Conservation (phyloP, 1,284 basidiomycete species). For the Naganishia albida region DNA sequence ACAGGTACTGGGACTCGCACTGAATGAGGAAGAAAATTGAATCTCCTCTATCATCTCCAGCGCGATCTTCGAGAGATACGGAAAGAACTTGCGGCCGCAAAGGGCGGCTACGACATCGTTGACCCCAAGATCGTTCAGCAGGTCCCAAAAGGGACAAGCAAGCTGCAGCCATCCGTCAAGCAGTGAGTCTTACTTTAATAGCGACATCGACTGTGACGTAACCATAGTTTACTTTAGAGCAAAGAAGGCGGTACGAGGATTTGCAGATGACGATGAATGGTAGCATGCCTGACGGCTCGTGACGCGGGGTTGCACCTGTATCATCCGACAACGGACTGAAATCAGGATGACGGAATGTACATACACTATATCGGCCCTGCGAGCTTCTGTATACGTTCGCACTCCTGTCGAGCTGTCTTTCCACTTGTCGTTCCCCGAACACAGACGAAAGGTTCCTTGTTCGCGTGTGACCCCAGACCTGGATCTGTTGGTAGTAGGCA, state of each 20-base stretch:
- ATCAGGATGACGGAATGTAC: background rate
- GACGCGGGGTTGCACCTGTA: too few species aligned
- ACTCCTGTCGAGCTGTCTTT: conserved; percentile 21
- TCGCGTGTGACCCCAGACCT: conserved; percentile 12
- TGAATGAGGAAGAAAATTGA: background rate
- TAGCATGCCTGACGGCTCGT: background rate
- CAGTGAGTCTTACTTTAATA: background rate
- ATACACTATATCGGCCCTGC: conserved; percentile 17
- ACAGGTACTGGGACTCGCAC: background rate
- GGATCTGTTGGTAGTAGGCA: conserved; percentile 20
- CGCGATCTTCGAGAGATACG: conserved; percentile 10
- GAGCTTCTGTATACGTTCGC: conserved; percentile 24
- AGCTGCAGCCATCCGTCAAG: conserved; percentile 19
- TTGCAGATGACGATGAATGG: conserved; percentile 23
- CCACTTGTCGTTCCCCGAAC: conserved; percentile 20
- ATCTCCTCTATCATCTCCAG: background rate
- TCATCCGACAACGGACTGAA: background rate
- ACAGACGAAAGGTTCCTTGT: conserved; percentile 21
- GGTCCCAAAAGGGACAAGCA: conserved; percentile 12
- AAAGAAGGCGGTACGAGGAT: conserved; percentile 15
- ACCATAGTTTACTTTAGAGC: background rate
- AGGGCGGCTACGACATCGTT: conserved; percentile 19
- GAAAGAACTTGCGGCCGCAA: conserved; percentile 6
- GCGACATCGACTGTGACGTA: background rate
- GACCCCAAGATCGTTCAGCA: conserved; percentile 12